Conservation (phyloP, 768 basidiomycete species). For the Lactarius vividus region DNA sequence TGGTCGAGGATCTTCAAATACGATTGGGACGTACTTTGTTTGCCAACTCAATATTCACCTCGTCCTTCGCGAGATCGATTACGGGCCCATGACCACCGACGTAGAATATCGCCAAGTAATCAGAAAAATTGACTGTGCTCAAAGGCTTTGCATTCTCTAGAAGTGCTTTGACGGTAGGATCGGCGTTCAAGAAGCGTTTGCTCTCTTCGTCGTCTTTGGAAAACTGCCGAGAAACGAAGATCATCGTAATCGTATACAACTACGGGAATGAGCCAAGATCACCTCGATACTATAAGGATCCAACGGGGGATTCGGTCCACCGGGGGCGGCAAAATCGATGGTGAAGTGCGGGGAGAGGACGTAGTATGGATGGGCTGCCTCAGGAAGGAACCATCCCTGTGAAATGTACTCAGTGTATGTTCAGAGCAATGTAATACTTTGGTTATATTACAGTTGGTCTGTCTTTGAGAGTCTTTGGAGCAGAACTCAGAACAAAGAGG, state of each 20-base stretch:
- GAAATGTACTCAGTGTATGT: constrained; percentile 2
- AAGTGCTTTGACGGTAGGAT: constrained; percentile 49
- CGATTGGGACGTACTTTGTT: constrained; percentile 41
- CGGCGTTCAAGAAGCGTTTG: constrained; percentile 57
- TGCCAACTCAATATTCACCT: constrained; percentile 54
- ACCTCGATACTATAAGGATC: constrained; percentile 57
- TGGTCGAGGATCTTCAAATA: not conserved
- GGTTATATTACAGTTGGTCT: constrained; percentile 43
- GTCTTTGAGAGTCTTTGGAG: constrained; percentile 52
- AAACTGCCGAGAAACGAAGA: constrained; percentile 33
- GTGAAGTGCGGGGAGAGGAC: constrained; percentile 39
- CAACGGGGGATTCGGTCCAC: constrained; percentile 64
- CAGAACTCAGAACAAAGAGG: constrained; percentile 77
- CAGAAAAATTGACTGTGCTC: constrained; percentile 51
- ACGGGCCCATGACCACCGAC: constrained; percentile 79
- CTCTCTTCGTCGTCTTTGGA: constrained; percentile 53
- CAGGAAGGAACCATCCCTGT: constrained; percentile 77
- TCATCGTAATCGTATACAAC: not conserved
- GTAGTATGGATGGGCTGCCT: constrained; percentile 42
- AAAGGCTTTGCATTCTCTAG: constrained; percentile 58
- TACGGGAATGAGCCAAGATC: constrained; percentile 11
- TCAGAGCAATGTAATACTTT: not conserved
- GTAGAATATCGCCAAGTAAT: constrained; percentile 76
- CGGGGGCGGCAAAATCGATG: constrained; percentile 46
- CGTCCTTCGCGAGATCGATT: constrained; percentile 63